Evolutionary conservation across 306 rosid genomes (phyloP).

Genomic region (Carpinus fangiana): DNA sequence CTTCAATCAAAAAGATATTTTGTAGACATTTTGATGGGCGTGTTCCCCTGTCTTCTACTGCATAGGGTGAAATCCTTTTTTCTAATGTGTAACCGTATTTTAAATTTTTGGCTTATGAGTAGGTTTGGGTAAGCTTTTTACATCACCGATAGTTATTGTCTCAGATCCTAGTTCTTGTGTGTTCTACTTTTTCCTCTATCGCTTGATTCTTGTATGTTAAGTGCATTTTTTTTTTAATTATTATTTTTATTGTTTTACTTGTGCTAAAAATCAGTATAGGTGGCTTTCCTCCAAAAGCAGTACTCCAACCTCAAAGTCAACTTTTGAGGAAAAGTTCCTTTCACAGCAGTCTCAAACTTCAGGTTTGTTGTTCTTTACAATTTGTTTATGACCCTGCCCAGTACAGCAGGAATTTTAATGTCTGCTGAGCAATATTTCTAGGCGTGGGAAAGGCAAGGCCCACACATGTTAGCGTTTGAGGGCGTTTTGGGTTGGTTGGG

Average conservation of each 20-base stretch:
- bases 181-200: constrained; percentile 23
- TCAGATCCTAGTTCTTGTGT: constrained; percentile 19
- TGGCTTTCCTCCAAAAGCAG: constrained; percentile 94
- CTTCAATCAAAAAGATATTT: neutral
- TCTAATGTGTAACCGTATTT: neutral
- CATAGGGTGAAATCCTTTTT: neutral
- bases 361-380: constrained; percentile 49
- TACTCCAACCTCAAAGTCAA: constrained; percentile 59
- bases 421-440: neutral
- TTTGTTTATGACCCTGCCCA: neutral
- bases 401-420: neutral
- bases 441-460: no score
- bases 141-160: neutral
- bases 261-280: constrained; percentile 78
- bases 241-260: constrained; percentile 9
- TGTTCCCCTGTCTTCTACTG: neutral
- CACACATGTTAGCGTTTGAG: no score
- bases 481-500: no score
- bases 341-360: constrained; percentile 95
- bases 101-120: neutral
- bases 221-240: neutral
- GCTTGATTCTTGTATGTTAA: constrained; percentile 19
- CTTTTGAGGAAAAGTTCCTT: constrained; percentile 91
- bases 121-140: neutral
- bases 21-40: neutral